Evolutionary conservation across 2,329 filamentous ascomycete genomes (phyloP).

Genomic region (Phialemoniopsis sp.): DNA sequence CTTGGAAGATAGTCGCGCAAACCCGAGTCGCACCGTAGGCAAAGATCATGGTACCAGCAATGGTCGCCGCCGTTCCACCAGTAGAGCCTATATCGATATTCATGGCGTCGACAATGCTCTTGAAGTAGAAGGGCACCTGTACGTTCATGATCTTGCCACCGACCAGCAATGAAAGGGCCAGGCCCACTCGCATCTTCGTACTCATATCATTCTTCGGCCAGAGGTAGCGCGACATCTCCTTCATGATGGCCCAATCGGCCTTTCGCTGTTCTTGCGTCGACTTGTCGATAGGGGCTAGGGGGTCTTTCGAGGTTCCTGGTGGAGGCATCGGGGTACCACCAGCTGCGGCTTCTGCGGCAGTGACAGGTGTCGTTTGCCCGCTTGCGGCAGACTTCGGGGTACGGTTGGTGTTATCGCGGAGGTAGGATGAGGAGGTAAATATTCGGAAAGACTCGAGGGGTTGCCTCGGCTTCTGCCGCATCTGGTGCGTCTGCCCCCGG

Average conservation of each 20-base stretch:
- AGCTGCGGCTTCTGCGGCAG: background rate
- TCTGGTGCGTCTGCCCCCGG: constrained; percentile 2
- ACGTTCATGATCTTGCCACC: constrained; percentile 95
- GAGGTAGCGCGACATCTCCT: constrained; percentile 92
- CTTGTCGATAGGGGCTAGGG: constrained; percentile 61
- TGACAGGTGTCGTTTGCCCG: background rate
- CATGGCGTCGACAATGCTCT: constrained; percentile 95
- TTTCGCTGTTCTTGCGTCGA: constrained; percentile 85
- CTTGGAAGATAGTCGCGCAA: constrained; percentile 84
- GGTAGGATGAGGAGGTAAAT: background rate
- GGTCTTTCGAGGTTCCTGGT: constrained; percentile 29
- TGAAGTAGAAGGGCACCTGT: constrained; percentile 98
- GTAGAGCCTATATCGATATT: constrained; percentile 86
- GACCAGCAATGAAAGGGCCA: constrained; percentile 79
- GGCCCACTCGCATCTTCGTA: constrained; percentile 78
- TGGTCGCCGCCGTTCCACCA: constrained; percentile 84
- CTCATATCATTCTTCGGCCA: constrained; percentile 89
- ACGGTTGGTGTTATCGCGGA: background rate
- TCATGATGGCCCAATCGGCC: constrained; percentile 98
- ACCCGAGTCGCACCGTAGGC: constrained; percentile 89
- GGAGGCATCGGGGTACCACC: background rate
- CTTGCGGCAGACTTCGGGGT: background rate
- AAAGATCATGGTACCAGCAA: constrained; percentile 89
- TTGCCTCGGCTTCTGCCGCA: constrained; percentile 3
- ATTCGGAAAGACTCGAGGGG: background rate